Base-by-base conservation (phyloP, 2,329 filamentous ascomycete genomes). In the Venturia aucupariae region DNA sequence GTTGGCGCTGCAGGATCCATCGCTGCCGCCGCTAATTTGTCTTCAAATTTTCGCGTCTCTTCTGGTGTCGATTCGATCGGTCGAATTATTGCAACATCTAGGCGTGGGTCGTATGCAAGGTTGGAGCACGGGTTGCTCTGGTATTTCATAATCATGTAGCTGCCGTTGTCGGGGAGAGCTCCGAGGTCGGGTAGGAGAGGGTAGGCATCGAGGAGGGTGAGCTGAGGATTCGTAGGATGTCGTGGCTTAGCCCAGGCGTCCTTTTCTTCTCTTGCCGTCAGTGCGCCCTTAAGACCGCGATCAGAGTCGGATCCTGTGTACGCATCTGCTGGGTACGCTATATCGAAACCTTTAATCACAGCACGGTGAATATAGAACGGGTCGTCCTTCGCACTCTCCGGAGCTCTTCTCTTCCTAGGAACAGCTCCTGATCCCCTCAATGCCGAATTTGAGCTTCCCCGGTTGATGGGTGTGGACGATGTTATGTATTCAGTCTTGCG, bases 401-500 rank as follows among this genome's bases (percentile, higher is more conserved):
- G 71, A 8, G 67, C 71, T 2, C 71, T 69, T 24, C 63, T 46
- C 51, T 76, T 77, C 68, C 74, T 76, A 35, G 70, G 68, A 70
- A 73, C 70, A 68, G 71, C 59, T 69, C 72, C 67, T 71, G 79
- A 74, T 72, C 79, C 68, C 70, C 74, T 74, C 72, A 71, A 19
- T 71, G 71, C 60, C 30, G 44, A 17, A 42, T 65, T 54, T 24
- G 54, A 35, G 24, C 17, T 30, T 15, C 39, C 38, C 17, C 55
- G 24, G 30, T 59, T 54, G 65, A 46, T 41, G 73, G 62, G 77
- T 77, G 27, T 60, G 69, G 70, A 30, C 79, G 78, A 30, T 22
- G 90, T 90, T 72, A 96, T 97, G 78, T 97, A 97, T 76, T 99
- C 94, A 64, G 94, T 97, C 71, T 93, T 86, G 65, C 94, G 90